Percentiles rank a stretch among this genome's conserved stretches.
Conservation (phyloP, 176 grass and related monocot species). For the Oryza rufipogon region DNA sequence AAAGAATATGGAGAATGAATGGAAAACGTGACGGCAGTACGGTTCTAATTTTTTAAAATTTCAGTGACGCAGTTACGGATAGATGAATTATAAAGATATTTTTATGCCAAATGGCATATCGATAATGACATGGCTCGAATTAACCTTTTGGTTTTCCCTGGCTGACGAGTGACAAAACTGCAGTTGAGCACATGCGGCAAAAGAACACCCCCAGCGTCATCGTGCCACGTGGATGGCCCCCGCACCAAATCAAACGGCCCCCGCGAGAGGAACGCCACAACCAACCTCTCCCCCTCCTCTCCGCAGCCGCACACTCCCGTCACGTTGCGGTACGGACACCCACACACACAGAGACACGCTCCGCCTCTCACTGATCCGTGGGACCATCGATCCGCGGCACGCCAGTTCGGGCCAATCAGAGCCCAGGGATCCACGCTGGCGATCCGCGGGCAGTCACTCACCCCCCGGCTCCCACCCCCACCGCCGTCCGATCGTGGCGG, state of each 20-base stretch:
- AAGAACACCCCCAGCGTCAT: not conserved
- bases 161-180: no score
- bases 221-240: not conserved
- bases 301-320: not conserved
- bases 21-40: no score
- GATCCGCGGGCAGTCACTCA: not conserved
- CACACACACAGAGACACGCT: no score
- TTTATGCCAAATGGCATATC: no score
- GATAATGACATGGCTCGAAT: no score
- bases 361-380: no score
- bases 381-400: not conserved
- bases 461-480: rapidly evolving
- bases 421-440: not conserved
- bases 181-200: not conserved
- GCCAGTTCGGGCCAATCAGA: not conserved
- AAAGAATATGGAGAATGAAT: no score
- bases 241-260: constrained; percentile 21
- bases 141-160: no score
- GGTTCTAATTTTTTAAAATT: no score
- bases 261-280: constrained; percentile 4
- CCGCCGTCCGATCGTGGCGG: not conserved
- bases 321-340: not conserved
- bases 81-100: no score
- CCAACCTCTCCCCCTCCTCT: not conserved
- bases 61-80: no score